Base-by-base conservation (phyloP, 192 early-diverging fungal species). In the Allomyces arbusculus region DNA sequence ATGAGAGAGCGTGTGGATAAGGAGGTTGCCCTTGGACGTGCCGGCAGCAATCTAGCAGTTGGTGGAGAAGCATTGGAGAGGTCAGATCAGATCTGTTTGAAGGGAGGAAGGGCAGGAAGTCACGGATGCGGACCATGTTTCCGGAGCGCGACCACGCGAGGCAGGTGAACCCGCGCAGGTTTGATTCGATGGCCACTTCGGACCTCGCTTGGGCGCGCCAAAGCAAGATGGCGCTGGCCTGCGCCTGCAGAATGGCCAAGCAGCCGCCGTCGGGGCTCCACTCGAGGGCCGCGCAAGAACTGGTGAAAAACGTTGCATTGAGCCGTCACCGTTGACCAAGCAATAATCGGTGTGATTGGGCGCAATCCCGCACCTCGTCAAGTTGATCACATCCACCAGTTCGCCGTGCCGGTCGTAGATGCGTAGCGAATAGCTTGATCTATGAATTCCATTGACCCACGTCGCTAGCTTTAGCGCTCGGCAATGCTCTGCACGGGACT, bases 21-120 rank as follows among this genome's bases (percentile, higher is more conserved):
- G 67, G 23, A 81, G 63, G 64, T 78, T 80, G 72, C 80, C 80
- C 62, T 80, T 80, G 24, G 63, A 23, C 20, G 80, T 76, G 19
- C 70, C 78, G 20, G 74, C 65, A 14, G 76, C 72, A 1, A 81
- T 70, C 80, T 81, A 55, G 0, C 0, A 12, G 11, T 23, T 1
- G 22, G 33, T n/a, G n/a, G n/a, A n/a, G n/a, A n/a, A n/a, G n/a
- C n/a, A n/a, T n/a, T n/a, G n/a, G n/a, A n/a, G n/a, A n/a, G n/a
- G n/a, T n/a, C n/a, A n/a, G n/a, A n/a, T n/a, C n/a, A n/a, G n/a
- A n/a, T n/a, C n/a, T n/a, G n/a, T n/a, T n/a, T n/a, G n/a, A n/a
- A n/a, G n/a, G n/a, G n/a, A n/a, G n/a, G n/a, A n/a, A n/a, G n/a
- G n/a, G n/a, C n/a, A n/a, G n/a, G n/a, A n/a, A n/a, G n/a, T n/a